Base-by-base conservation (phyloP, 768 basidiomycete genomes). In the Leccinum subtestaceum region DNA sequence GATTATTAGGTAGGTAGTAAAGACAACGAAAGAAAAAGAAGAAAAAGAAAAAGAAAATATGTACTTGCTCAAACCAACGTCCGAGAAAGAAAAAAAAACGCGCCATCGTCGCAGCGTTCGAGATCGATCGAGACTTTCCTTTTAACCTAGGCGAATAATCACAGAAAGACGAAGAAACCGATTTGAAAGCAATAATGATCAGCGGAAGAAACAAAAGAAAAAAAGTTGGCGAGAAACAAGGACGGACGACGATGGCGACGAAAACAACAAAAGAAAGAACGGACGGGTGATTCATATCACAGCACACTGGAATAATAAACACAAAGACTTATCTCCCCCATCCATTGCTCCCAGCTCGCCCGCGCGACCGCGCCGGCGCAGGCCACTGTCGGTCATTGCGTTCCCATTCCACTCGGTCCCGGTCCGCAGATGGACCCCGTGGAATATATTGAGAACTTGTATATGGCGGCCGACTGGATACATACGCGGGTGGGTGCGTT, bases 341-440 rank as follows among this genome's bases (percentile, higher is more conserved):
- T 36, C 76, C 75, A 62, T 67, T 69, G 32, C 76, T 76, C 36
- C 70, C 73, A 1, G 74, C 72, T 53, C 76, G 63, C 5, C 75
- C 71, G 47, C 76, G 65, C 32, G 72, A 43, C 48, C 72, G 61
- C 15, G 71, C 55, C 19, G 67, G 65, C 9, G 59, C 54, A 40
- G 59, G 51, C 73, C 74, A 74, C 19, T 64, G 68, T 11, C 79
- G 62, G n/a, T 79, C 78, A 7, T 76, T 74, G n/a, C 77, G 70
- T 15, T 80, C 80, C 71, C 79, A 73, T 17, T 81, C 81, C 13
- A 62, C 58, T 13, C 80, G 70, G 21, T 84, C 82, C 3, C 83
- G 75, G 63, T 83, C 83, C 2, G 80, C 81, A 10, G 78, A 80
- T 3, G 81, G 83, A 5, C 81, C 82, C 1, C 83, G 76, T 34